Conservation (phyloP, 768 basidiomycete genomes). For the Mycena polygramma region DNA sequence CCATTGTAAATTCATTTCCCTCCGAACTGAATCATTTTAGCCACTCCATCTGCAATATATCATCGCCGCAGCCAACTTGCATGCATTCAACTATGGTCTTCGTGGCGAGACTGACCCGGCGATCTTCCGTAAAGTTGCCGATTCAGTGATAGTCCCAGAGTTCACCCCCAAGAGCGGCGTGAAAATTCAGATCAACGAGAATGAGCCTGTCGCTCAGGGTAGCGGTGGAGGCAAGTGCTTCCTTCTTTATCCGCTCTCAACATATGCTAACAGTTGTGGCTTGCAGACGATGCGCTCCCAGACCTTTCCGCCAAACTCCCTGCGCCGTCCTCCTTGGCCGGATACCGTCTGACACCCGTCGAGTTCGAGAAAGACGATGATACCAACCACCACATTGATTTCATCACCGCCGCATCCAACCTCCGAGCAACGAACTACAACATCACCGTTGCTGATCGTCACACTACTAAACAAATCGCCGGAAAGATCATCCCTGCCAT, state of each 20-base stretch:
- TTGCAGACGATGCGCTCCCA: constrained; percentile 64
- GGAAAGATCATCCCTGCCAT: constrained; percentile 99
- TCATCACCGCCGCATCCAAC: constrained; percentile 98
- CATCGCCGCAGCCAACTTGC: constrained; percentile 94
- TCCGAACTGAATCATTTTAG: constrained; percentile 55
- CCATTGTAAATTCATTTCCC: neutral
- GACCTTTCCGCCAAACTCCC: constrained; percentile 81
- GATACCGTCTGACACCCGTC: constrained; percentile 95
- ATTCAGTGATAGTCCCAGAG: constrained; percentile 87
- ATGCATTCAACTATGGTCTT: constrained; percentile 98
- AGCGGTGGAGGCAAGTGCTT: constrained; percentile 54
- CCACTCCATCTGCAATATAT: constrained; percentile 89
- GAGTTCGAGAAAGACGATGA: constrained; percentile 99
- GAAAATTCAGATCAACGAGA: constrained; percentile 94
- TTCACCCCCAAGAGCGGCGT: constrained; percentile 95
- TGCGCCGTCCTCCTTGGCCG: constrained; percentile 90
- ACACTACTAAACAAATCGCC: constrained; percentile 96
- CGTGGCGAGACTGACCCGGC: constrained; percentile 87
- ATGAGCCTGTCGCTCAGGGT: constrained; percentile 82
- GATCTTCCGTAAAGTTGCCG: constrained; percentile 87
- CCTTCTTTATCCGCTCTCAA: constrained; percentile 6
- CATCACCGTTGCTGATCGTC: constrained; percentile 87
- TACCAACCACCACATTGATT: constrained; percentile 97
- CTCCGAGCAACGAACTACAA: constrained; percentile 95
- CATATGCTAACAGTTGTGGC: constrained; percentile 29